Evolutionary conservation across 192 early-diverging fungal genomes (phyloP).

Genomic region (Coemansia sp.): DNA sequence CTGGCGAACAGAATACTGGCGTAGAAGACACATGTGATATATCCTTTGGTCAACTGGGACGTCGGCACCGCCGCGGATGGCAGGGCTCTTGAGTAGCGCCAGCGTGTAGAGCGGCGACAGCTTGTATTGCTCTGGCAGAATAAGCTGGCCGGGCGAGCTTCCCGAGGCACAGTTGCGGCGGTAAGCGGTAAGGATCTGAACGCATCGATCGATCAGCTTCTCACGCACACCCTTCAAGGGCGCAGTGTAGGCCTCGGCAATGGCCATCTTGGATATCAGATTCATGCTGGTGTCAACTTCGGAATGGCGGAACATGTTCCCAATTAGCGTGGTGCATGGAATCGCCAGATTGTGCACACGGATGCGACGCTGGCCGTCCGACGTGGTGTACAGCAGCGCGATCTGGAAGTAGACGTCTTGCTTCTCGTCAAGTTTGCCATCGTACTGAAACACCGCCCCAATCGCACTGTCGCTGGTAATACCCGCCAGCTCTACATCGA

Average conservation of each 20-base stretch:
- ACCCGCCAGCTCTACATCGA: constrained; percentile 90
- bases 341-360: constrained; percentile 87
- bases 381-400: constrained; percentile 93
- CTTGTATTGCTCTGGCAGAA: constrained; percentile 95
- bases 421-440: constrained; percentile 85
- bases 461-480: constrained; percentile 83
- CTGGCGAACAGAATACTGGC: constrained; percentile 71
- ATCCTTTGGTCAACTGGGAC: constrained; percentile 81
- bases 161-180: constrained; percentile 87
- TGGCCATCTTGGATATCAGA: constrained; percentile 79
- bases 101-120: constrained; percentile 85
- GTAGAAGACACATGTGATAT: constrained; percentile 74
- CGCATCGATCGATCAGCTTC: constrained; percentile 81
- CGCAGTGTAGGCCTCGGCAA: constrained; percentile 67
- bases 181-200: constrained; percentile 86
- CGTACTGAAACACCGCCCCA: constrained; percentile 80
- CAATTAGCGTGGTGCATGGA: constrained; percentile 71
- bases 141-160: constrained; percentile 89
- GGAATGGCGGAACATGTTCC: constrained; percentile 83
- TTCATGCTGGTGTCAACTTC: constrained; percentile 92
- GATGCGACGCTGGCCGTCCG: constrained; percentile 82
- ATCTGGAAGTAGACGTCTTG: constrained; percentile 84
- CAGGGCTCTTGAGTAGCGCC: constrained; percentile 77
- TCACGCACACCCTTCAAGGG: constrained; percentile 77
- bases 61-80: constrained; percentile 74